Evolutionary conservation across 495 filamentous ascomycete genomes (phyloP).

Genomic region (Aspergillus leporis): DNA sequence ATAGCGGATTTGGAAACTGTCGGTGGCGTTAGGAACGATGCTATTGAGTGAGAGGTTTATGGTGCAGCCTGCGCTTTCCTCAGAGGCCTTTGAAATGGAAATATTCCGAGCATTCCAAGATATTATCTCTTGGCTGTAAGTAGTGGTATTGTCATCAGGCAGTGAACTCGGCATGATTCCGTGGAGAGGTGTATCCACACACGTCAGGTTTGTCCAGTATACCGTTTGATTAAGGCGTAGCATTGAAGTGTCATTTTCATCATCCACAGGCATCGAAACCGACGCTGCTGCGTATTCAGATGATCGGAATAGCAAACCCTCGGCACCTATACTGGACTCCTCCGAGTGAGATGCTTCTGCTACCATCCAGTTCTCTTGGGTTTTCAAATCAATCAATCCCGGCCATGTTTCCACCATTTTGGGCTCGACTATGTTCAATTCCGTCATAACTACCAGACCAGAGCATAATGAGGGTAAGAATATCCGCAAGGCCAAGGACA

Average conservation of each 20-base stretch:
- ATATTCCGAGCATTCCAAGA: not conserved
- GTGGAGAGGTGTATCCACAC: slow-evolving; percentile 1
- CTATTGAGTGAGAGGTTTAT: slow-evolving; percentile 16
- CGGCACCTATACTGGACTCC: no score
- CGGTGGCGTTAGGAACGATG: not conserved
- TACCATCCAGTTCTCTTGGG: slow-evolving; percentile 19
- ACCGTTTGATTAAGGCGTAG: slow-evolving; percentile 23
- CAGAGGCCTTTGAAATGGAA: not conserved
- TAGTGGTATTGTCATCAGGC: no score
- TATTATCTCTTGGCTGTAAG: not conserved
- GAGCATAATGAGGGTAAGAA: slow-evolving; percentile 24
- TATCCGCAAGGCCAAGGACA: slow-evolving; percentile 20
- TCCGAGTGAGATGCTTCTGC: slow-evolving; percentile 9
- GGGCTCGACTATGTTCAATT: slow-evolving; percentile 1
- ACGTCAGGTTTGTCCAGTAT: slow-evolving; percentile 27
- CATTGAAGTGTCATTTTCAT: slow-evolving; percentile 6
- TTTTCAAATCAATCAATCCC: slow-evolving; percentile 17
- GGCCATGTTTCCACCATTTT: slow-evolving; percentile 26
- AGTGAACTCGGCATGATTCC: not conserved
- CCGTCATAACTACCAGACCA: slow-evolving; percentile 18
- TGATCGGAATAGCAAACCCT: no score
- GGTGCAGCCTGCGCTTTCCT: slow-evolving; percentile 4
- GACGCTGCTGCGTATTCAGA: slow-evolving; percentile 19
- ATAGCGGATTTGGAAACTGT: slow-evolving; percentile 14
- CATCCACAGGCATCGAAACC: slow-evolving; percentile 11